Evolutionary conservation across 768 basidiomycete genomes (phyloP), one percentile per base, ranked within the genome.

Genomic region (Mycena pura): DNA sequence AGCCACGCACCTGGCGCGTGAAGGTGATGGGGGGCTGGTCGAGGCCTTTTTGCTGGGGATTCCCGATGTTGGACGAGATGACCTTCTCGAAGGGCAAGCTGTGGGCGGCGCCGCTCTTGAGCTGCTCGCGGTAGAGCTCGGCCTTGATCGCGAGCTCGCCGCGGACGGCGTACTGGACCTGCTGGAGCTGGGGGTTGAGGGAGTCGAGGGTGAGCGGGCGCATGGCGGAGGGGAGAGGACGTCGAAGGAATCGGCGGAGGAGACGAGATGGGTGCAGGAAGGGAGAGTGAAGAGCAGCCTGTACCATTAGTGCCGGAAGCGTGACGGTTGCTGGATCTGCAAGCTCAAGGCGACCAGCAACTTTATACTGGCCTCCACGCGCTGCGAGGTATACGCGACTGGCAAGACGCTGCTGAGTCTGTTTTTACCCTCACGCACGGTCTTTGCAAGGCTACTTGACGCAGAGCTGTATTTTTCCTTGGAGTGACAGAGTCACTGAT

Each of bases 101-200:
- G 64, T 84, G 77, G 21, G 31, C 5, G 57, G 79, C 72, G 22
- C 78, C 77, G 56, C 82, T 75, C 75, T 86, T 84, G 70, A 99
- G 85, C 67, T 82, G 76, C 49, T 89, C 88, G 55, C 90, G 84
- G 67, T 92, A 88, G 52, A 86, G 79, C 75, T 98, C 95, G 0
- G 96, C 94, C 73, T 91, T 93, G 79, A 98, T 92, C 4, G 96
- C 95, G 64, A 99, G 88, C 77, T 96, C 96, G 47, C 97, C 96
- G 54, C 96, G 92, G 27, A 99, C 96, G 56, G 96, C 96, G 73
- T 99, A 99, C 75, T 97, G 86, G 51, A 98, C 97, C 50, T 92
- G 87, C 71, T 87, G 84, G 45, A 97, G 82, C 58, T 88, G 81
- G 3, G 91, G 93, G 77, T 97, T 98, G 75, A 98, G 86, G 39